Evolutionary conservation across 495 filamentous ascomycete genomes (phyloP), one percentile per base, ranked within the genome.

Genomic region (Tuber aestivum): DNA sequence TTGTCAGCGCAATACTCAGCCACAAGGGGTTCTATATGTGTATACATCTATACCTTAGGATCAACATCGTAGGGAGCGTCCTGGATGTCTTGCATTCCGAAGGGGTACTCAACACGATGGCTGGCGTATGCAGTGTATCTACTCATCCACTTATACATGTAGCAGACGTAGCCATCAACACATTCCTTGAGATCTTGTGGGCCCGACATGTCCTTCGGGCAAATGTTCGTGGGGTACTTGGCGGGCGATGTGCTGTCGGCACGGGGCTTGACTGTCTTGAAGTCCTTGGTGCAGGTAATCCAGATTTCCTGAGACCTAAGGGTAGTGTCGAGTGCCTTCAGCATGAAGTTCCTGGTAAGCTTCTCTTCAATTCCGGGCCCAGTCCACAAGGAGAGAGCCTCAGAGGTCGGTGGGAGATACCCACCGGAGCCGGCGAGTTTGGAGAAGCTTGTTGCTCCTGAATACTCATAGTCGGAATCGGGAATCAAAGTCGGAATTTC

Each of bases 121-220:
- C 71, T 71, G 6, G 35, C 8, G 18, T 69, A 45, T 40, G 27
- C 56, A 56, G 10, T 27, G n/a, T 70, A 70, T 48, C 77, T 65
- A 4, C 77, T 71, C 27, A 72, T 70, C 79, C 79, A 81, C 45
- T 81, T 81, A 41, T 81, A 81, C 35, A 81, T 71, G 72, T 81
- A 81, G 45, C 79, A 81, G 21, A 80, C 79, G 2, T 76, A 42
- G 42, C 41, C 75, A 20, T 69, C 79, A 45, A 81, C 75, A 69
- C 79, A 81, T 32, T 73, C 79, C 50, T 81, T 81, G 16, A 81
- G 45, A 42, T 81, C 77, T 32, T 81, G 79, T 1, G 79, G 79
- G 35, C 79, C 79, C 23, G 71, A 74, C n/a, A 32, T 72, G 38
- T 81, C 79, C 41, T 61, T 70, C 16, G 72, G 71, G 37, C 78